Percentiles rank a stretch among this genome's conserved stretches.
These are phyloP conservation scores for Plectranthus barbatus DNA, from an alignment of 257 asterid species.

Conservation along the genomic window DNA sequence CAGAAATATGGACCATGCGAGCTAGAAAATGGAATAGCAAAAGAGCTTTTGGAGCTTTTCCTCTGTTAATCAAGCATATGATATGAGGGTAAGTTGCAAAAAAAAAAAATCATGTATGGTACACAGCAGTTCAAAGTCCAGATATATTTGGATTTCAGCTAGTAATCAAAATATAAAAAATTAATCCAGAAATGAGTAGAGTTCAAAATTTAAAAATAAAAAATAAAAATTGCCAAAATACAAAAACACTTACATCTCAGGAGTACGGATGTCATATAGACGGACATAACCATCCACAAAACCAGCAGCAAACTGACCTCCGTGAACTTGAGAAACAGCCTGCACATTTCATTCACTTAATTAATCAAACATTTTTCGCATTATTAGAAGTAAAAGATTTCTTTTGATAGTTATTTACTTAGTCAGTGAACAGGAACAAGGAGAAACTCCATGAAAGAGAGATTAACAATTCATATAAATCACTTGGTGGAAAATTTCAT, in stretches of 20 bases:
- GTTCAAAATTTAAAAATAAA: neutral
- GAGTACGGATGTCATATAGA: slow-evolving; percentile 68
- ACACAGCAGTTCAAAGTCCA: neutral
- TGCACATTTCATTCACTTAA: slow-evolving; percentile 17
- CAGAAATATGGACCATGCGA: neutral
- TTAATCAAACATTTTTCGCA: neutral
- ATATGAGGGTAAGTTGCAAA: neutral
- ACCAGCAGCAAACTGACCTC: slow-evolving; percentile 90
- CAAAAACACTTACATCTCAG: slow-evolving; percentile 62
- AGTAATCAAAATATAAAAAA: neutral
- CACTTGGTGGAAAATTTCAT: too few species aligned
- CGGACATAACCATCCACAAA: slow-evolving; percentile 77
- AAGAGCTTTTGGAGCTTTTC: neutral
- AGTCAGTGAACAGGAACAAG: too few species aligned
- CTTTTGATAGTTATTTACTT: too few species aligned
- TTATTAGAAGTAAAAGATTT: neutral
- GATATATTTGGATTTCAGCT: neutral
- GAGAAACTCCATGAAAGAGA: too few species aligned
- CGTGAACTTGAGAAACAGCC: slow-evolving; percentile 93
- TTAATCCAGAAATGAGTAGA: neutral
- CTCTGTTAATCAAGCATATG: neutral
- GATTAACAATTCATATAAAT: too few species aligned
- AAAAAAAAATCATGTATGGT: neutral
- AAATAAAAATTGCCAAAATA: neutral
- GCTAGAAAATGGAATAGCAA: neutral